phyloP scores from a whole-genome alignment of 2,329 filamentous ascomycete genomes.

The Pseudogymnoascus sp. region DNA sequence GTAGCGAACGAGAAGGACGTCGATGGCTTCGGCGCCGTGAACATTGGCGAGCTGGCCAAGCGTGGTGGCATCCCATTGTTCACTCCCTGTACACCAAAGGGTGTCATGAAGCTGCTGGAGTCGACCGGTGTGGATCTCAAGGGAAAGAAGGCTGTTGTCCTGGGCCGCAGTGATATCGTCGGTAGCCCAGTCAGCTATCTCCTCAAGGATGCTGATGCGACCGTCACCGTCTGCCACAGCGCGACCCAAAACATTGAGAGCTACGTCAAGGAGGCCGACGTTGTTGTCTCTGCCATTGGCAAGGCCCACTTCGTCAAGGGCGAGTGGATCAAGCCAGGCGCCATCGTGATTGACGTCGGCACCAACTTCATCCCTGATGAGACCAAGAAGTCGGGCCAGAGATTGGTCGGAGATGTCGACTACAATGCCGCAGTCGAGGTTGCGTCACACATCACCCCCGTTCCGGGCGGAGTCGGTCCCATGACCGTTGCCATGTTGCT shows the following conservation, averaged over 20 bases:
- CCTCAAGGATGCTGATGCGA: conserved; percentile 90
- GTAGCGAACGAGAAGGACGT: conserved; percentile 95
- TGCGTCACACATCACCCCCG: conserved; percentile 88
- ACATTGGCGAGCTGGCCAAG: conserved; percentile 96
- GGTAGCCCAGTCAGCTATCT: conserved; percentile 95
- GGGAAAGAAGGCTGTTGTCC: conserved; percentile 89
- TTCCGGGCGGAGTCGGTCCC: conserved; percentile 91
- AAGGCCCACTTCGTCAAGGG: conserved; percentile 82
- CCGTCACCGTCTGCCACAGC: conserved; percentile 93
- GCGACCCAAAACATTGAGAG: conserved; percentile 67
- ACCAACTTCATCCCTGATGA: conserved; percentile 91
- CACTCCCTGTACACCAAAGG: conserved; percentile 91
- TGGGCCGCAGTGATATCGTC: conserved; percentile 94
- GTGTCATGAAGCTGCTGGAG: conserved; percentile 85
- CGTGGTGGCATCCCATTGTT: conserved; percentile 84
- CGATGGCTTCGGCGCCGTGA: conserved; percentile 87
- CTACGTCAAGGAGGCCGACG: conserved; percentile 75
- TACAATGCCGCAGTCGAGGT: conserved; percentile 77
- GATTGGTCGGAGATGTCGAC: conserved; percentile 92
- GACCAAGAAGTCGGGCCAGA: conserved; percentile 84
- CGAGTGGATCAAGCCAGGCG: conserved; percentile 89
- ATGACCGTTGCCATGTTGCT: conserved; percentile 99
- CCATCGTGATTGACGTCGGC: conserved; percentile 94
- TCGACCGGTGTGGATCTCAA: conserved; percentile 75
- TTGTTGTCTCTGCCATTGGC: conserved; percentile 88